Evolutionary conservation across 1,139 yeast species (phyloP), one percentile per base, ranked within the genome.

Genomic region (Kurtzmaniella quercitrusa): DNA sequence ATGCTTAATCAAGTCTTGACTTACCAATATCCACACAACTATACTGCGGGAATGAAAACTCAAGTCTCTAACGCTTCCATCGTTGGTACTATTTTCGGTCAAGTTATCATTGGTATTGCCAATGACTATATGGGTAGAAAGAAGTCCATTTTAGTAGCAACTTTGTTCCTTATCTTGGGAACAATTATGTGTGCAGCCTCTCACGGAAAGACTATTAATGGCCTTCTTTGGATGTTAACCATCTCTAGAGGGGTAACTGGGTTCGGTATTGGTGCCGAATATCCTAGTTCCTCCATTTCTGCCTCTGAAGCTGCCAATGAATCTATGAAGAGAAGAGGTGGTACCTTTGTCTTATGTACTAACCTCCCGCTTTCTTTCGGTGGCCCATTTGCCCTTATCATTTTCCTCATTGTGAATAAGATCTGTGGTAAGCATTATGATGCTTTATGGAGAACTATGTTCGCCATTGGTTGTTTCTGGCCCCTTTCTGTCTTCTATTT

Each of bases 261-360:
- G 42, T 77, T 82, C 49, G 91, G 91, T 46, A 77, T 84, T 48
- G 91, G 91, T 46, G 89, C 89, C 19, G 93, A 85, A 58, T 82
- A 84, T 58, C 86, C 87, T 2, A 81, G 86, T 1, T 79, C 85
- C 27, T 79, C 87, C 0, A 75, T 83, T 1, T 70, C 85, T 25
- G 88, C 89, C 1, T 77, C 81, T 37, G 91, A 84, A 59, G 85
- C 89, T 33, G 86, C 90, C 2, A 82, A 84, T 56, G 81, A 78
- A 49, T 70, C 81, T 2, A 70, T 75, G 40, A 79, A 71, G 54
- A 72, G 74, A 54, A 72, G 91, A 59, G 90, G 91, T 41, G 75
- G 81, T 29, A 73, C 77, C 3, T 82, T 85, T 54, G 73, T 79
- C 39, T 53, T 85, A 59, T 84, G 81, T 17, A 85, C 93, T 8